Percentiles rank a stretch among this genome's conserved stretches.
Evolutionary conservation across 2,329 filamentous ascomycete genomes (phyloP).

Genomic region (Colletotrichum noveboracense): DNA sequence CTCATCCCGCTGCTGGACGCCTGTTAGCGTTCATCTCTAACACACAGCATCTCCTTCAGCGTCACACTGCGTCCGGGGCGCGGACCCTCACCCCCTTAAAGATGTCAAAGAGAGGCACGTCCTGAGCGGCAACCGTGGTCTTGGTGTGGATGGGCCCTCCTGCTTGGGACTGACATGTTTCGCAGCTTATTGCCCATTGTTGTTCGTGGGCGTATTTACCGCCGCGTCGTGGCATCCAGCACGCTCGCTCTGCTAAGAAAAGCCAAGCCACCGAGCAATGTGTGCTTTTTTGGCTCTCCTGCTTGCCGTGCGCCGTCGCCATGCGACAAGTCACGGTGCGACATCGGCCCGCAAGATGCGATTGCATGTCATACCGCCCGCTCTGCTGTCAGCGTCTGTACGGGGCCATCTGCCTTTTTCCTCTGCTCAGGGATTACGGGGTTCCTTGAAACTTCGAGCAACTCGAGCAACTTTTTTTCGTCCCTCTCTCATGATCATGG

Average conservation of each 20-base stretch:
- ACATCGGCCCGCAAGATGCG: neutral
- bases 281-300: neutral
- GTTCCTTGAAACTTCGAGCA: neutral
- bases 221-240: neutral
- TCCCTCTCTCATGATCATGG: neutral
- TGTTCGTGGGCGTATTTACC: neutral
- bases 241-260: neutral
- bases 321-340: constrained; percentile 2
- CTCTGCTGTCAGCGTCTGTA: neutral
- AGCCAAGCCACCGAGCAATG: neutral
- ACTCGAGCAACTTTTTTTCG: neutral
- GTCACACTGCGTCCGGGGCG: constrained; percentile 3
- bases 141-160: neutral
- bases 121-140: neutral
- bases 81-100: constrained; percentile 3
- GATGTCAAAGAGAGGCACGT: constrained; percentile 4
- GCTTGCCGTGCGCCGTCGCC: constrained; percentile 1
- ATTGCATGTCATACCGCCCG: neutral
- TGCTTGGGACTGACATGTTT: neutral
- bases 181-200: neutral
- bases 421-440: neutral
- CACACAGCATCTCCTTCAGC: neutral
- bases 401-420: neutral
- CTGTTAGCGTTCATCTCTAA: neutral
- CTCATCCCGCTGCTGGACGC: neutral